These are phyloP conservation scores for Lachnellula hyalina DNA, from an alignment of 2,329 filamentous ascomycete genomes.

Conservation along the genomic window DNA sequence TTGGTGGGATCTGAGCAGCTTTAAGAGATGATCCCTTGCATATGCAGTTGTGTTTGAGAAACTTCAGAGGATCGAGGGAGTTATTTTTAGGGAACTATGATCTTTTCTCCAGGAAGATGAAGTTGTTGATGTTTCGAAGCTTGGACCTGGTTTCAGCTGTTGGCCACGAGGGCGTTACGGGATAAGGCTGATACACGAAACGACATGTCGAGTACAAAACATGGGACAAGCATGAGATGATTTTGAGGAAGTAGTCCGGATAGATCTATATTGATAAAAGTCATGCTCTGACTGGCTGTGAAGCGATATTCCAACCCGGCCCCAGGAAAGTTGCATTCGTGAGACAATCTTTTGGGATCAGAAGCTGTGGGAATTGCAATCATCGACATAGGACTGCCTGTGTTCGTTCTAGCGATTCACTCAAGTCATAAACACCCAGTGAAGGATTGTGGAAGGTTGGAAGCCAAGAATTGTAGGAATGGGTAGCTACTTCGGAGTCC, in stretches of 20 bases:
- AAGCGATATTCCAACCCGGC: too few species aligned
- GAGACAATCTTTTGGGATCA: too few species aligned
- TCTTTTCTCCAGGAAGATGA: slow-evolving; percentile 8
- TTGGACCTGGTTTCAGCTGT: slow-evolving; percentile 16
- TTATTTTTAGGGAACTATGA: background rate
- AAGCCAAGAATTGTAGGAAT: too few species aligned
- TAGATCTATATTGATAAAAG: background rate
- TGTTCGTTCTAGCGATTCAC: too few species aligned
- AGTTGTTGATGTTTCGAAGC: slow-evolving; percentile 22
- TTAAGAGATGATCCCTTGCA: background rate
- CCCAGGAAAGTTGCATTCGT: too few species aligned
- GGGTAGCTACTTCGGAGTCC: too few species aligned
- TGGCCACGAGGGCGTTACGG: background rate
- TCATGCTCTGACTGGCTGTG: background rate
- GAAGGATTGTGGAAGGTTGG: too few species aligned
- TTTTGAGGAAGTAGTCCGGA: background rate
- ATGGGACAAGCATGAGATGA: background rate
- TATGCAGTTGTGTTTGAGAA: background rate
- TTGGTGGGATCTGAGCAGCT: background rate
- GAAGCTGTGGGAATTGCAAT: too few species aligned
- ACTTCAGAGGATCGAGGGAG: background rate
- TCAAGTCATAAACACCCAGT: too few species aligned
- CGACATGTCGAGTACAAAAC: background rate
- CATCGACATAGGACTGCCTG: too few species aligned
- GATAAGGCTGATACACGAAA: slow-evolving; percentile 12